Evolutionary conservation across 805 yeast species (phyloP), one percentile per base, ranked within the genome.

Genomic region (Wickerhamomyces queroliae): DNA sequence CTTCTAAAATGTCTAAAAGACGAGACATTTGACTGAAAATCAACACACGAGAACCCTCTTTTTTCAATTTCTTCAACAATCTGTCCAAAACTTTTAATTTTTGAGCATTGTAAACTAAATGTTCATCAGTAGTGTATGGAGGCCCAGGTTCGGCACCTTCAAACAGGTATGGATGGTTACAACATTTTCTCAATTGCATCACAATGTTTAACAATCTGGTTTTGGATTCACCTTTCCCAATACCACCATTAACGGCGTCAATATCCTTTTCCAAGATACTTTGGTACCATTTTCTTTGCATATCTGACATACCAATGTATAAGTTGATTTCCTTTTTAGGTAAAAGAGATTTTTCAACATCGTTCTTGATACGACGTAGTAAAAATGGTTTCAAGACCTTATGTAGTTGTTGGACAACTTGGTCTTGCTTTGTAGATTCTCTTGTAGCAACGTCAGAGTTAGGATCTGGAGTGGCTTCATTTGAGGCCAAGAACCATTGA

Each of bases 61-160:
- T 70, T 42, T 73, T 74, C 47, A 78, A 67, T 46, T 77, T 78
- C 49, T 71, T 75, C 55, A 84, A 63, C 43, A 84, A 53, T 53
- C 76, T 75, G 56, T 84, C 95, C 53, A 84, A 64, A 19, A 84
- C 81, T 35, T 80, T 70, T 72, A 84, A 70, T 55, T 84, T 84
- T 40, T 79, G 81, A 4, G 89, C 71, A 56, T 84, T 84, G 59
- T 60, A 81, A 25, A 84, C 80, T 56, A 84, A 67, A 63, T 84
- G 95, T 56, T 84, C 93, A 59, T 84, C 95, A 0, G 91, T 84
- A 8, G 93, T 84, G 51, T 68, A 84, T 18, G 95, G 95, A 16
- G 95, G 95, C 11, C 95, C 95, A 1, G 93, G 93, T 54, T 84
- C 95, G 1, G 91, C 93, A 33, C 95, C 95, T 57, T 84, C 93